These are phyloP conservation scores for Neurospora pannonica DNA, from an alignment of 495 filamentous ascomycete species.

Conservation along the genomic window DNA sequence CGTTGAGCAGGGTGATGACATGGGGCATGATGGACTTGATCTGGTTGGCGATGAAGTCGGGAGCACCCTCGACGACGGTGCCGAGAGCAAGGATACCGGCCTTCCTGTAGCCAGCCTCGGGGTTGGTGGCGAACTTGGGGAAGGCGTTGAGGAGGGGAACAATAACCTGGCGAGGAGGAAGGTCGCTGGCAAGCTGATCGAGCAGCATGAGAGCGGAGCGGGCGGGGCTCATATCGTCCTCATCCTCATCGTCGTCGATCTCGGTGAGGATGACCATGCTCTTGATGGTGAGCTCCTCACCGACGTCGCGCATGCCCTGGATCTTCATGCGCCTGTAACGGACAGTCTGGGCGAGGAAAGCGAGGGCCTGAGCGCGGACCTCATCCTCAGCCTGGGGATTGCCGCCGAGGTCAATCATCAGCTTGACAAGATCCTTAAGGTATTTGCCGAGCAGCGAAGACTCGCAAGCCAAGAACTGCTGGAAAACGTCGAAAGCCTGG, in stretches of 20 bases:
- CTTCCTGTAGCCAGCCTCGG: constrained; percentile 67
- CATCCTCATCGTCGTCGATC: constrained; percentile 75
- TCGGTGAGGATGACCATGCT: constrained; percentile 81
- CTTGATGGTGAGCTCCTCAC: constrained; percentile 77
- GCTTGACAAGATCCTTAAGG: constrained; percentile 82
- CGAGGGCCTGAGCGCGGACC: constrained; percentile 76
- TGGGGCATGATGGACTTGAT: constrained; percentile 76
- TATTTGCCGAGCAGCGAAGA: constrained; percentile 71
- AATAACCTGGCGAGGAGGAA: constrained; percentile 90
- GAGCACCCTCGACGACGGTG: constrained; percentile 91
- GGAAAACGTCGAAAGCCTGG: constrained; percentile 94
- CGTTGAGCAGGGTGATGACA: constrained; percentile 75
- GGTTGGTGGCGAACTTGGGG: constrained; percentile 63
- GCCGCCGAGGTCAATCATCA: constrained; percentile 83
- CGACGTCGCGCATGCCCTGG: constrained; percentile 66
- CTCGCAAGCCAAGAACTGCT: constrained; percentile 86
- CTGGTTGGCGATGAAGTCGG: constrained; percentile 90
- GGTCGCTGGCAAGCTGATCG: constrained; percentile 74
- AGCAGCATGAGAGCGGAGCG: constrained; percentile 79
- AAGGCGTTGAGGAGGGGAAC: constrained; percentile 83
- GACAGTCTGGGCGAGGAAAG: constrained; percentile 86
- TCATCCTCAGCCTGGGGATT: constrained; percentile 72
- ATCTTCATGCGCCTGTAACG: constrained; percentile 93
- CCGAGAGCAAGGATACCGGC: constrained; percentile 88
- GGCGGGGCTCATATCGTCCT: constrained; percentile 84